Evolutionary conservation across 2,329 filamentous ascomycete genomes (phyloP), one percentile per base, ranked within the genome.

Genomic region (Hypomyces perniciosus): DNA sequence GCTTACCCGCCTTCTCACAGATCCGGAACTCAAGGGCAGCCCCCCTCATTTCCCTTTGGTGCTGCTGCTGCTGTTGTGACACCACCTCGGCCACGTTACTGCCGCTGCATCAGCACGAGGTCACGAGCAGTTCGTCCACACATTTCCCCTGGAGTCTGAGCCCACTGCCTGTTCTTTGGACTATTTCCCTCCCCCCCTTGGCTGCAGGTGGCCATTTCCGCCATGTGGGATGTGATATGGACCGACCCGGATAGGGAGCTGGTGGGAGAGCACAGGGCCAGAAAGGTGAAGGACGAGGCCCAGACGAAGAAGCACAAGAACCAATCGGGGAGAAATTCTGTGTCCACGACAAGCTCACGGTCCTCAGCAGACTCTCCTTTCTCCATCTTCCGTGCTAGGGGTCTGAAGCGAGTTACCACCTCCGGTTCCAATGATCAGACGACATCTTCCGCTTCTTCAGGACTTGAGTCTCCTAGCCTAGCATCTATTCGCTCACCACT

Each of bases 221-320:
- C 28, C 57, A 83, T 83, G 79, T 82, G 80, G 61, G 78, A 81
- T 60, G 75, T 82, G 31, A 66, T 79, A 43, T 83, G 79, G 79
- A 77, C 77, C 4, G 79, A 81, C 51, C 76, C 75, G 26, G 68
- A 76, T 45, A 67, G 71, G 51, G 76, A 82, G 64, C 69, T 73
- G 7, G 72, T 81, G 12, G 76, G 78, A 3, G 74, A 82, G 60
- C 71, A 74, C 49, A 73, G 73, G 12, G 70, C 73, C 2, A 73
- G 72, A 44, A 81, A 79, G 57, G 73, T 74, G 54, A 64, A 56
- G 47, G 60, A 59, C n/a, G 48, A 52, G 7, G 34, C 33, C 10
- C 40, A 29, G n/a, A 58, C 42, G 33, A 53, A 57, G 4, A 51
- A 53, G 12, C 48, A 53, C 10, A 57, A 50, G n/a, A 56, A 59